Evolutionary conservation across 2,329 filamentous ascomycete genomes (phyloP).

Genomic region (Alternaria brassicicola): DNA sequence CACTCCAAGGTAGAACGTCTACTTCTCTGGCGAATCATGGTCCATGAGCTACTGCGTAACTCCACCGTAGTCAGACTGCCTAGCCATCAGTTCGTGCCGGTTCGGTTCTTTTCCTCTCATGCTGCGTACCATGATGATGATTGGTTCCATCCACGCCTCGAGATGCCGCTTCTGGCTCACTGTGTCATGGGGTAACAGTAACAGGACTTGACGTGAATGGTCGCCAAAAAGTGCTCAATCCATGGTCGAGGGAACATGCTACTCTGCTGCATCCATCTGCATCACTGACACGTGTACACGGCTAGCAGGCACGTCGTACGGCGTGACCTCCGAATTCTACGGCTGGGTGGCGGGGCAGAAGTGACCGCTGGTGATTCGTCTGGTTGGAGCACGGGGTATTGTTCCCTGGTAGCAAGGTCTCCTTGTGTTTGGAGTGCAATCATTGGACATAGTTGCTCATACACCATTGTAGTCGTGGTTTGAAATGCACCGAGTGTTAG

Average conservation of each 20-base stretch:
- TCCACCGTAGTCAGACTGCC: background rate
- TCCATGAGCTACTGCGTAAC: background rate
- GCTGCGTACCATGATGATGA: background rate
- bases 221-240: background rate
- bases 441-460: fast-evolving
- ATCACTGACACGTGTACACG: conserved; percentile 8
- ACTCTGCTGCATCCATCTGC: background rate
- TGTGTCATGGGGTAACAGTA: conserved; percentile 37
- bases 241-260: background rate
- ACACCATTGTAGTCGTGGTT: background rate
- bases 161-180: conserved; percentile 15
- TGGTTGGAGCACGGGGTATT: background rate
- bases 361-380: background rate
- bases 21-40: conserved; percentile 11
- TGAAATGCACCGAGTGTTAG: background rate
- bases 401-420: background rate
- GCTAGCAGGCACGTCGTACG: conserved; percentile 7
- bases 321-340: background rate
- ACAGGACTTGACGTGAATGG: conserved; percentile 33
- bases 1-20: conserved; percentile 6
- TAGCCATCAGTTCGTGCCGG: background rate
- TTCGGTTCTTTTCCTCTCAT: background rate
- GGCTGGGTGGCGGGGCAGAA: background rate
- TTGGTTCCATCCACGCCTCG: conserved; percentile 4
- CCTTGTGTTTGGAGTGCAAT: background rate